Conservation (phyloP, 2,329 filamentous ascomycete genomes). For the Plenodomus tracheiphilus region DNA sequence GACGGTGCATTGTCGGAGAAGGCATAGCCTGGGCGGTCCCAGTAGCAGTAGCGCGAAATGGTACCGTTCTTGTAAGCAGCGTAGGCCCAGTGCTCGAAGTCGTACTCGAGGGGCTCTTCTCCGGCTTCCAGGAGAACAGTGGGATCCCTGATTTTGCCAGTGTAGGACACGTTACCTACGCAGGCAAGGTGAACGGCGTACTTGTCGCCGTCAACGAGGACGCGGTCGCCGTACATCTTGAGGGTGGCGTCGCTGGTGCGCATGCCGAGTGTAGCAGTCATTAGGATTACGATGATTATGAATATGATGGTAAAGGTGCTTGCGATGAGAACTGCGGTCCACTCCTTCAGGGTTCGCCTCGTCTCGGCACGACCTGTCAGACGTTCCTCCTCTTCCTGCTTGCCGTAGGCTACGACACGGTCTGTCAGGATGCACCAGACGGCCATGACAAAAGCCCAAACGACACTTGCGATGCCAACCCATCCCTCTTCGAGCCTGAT, state of each 20-base stretch:
- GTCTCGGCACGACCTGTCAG: constrained; percentile 88
- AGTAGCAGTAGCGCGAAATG: constrained; percentile 90
- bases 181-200: constrained; percentile 89
- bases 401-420: constrained; percentile 85
- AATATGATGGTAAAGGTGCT: constrained; percentile 72
- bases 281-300: constrained; percentile 69
- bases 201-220: constrained; percentile 80
- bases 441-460: constrained; percentile 80
- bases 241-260: constrained; percentile 79
- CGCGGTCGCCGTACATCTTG: constrained; percentile 71
- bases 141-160: constrained; percentile 61
- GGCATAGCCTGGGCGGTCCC: constrained; percentile 85
- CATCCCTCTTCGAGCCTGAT: constrained; percentile 85
- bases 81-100: constrained; percentile 79
- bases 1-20: constrained; percentile 93
- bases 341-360: constrained; percentile 78
- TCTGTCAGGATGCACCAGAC: constrained; percentile 80
- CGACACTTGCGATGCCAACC: constrained; percentile 82
- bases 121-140: constrained; percentile 88
- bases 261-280: constrained; percentile 78
- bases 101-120: constrained; percentile 75
- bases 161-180: constrained; percentile 67
- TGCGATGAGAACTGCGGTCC: constrained; percentile 77
- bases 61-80: constrained; percentile 76
- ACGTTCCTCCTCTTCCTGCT: constrained; percentile 88